Conservation (phyloP, 441 rosid genomes). For the Bruguiera hainesii region DNA sequence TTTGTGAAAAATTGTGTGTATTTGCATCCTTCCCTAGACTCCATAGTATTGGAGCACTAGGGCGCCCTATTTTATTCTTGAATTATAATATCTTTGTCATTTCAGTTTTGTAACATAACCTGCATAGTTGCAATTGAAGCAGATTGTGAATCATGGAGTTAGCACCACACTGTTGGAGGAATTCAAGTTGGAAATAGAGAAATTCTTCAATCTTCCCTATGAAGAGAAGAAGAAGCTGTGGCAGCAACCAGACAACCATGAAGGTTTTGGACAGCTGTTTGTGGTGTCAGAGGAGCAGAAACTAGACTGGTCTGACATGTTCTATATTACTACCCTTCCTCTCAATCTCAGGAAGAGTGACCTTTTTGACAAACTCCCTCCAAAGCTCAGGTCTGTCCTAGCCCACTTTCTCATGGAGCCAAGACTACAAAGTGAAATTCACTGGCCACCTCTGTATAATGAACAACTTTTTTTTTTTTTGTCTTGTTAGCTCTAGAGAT, state of each 20-base stretch:
- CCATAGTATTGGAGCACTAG: background rate
- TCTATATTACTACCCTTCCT: slow-evolving; percentile 35
- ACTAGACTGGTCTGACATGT: slow-evolving; percentile 49
- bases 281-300: slow-evolving; percentile 44
- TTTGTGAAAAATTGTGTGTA: too few relatives aligned
- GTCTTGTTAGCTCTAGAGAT: too few relatives aligned
- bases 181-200: slow-evolving; percentile 27
- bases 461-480: too few relatives aligned
- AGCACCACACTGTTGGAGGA: slow-evolving; percentile 31
- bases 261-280: slow-evolving; percentile 44
- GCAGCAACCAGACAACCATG: slow-evolving; percentile 37
- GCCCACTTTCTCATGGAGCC: background rate
- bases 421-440: background rate
- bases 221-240: slow-evolving; percentile 41
- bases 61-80: background rate
- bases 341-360: slow-evolving; percentile 19
- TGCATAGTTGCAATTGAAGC: background rate
- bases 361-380: slow-evolving; percentile 35
- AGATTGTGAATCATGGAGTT: slow-evolving; percentile 41
- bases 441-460: background rate
- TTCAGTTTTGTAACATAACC: background rate
- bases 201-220: slow-evolving; percentile 35
- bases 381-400: slow-evolving; percentile 29
- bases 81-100: background rate
- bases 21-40: too few relatives aligned